Base-by-base conservation (phyloP, 2,329 filamentous ascomycete species). In the Penicillium fuscoglaucum region DNA sequence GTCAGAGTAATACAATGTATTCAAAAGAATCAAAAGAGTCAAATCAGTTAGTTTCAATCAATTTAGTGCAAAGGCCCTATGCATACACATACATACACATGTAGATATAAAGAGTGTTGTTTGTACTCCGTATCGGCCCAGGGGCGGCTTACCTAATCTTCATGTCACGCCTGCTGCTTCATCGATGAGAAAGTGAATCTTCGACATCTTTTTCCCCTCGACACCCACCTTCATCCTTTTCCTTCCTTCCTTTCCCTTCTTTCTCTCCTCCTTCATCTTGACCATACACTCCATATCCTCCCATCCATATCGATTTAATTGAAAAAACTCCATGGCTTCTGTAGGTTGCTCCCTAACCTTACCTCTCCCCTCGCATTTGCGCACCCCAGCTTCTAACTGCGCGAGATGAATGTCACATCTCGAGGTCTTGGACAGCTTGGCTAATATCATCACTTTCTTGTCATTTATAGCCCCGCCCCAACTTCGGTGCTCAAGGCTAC, bases 241-340 rank as follows among this genome's bases (percentile, higher is more conserved):
- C 51, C 17, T 37, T 52, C 39, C 52, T 59, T 60, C 48, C 52
- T 55, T 58, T 59, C 52, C 31, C 55, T 62, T 54, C 49, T 45
- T 53, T 58, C 55, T 49, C 55, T 57, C 43, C 55, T 57, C 52
- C 52, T 57, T 50, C 43, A 47, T 53, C 50, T 39, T 19, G 17
- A 53, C 4, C 21, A 17, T 29, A 41, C 50, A 28, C 48, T 44
- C 48, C 33, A 47, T 26, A 26, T 53, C 33, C 31, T 49, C 48
- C 8, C 12, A 40, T 41, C 8, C 17, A 21, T 45, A 40, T 39
- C 33, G 13, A 35, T 37, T 21, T 41, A 17, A 48, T 45, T 49
- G 40, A 21, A 60, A 57, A 58, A 55, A 24, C 66, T 69, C 63
- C 72, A 80, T 80, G 78, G 78, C 78, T 79, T 80, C 78, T 71